These are phyloP conservation scores for Salvia hispanica DNA, from an alignment of 257 asterid species.

Conservation along the genomic window DNA sequence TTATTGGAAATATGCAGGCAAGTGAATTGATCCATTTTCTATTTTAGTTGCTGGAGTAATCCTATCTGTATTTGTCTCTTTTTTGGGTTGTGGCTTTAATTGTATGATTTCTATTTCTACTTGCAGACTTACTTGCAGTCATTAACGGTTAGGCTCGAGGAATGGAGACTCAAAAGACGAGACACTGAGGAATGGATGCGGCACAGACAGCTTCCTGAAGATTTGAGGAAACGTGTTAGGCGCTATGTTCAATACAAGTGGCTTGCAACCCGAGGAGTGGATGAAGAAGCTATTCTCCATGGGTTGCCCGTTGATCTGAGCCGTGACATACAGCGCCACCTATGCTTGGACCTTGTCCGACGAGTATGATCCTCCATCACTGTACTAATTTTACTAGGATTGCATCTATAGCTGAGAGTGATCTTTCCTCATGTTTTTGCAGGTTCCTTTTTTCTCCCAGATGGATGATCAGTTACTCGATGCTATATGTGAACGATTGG, in stretches of 20 bases:
- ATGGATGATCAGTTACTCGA: slow-evolving; percentile 95
- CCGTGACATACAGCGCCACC: slow-evolving; percentile 90
- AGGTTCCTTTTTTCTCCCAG: slow-evolving; percentile 94
- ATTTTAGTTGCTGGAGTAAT: too few relatives aligned
- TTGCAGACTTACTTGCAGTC: slow-evolving; percentile 90
- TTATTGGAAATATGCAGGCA: slow-evolving; percentile 98
- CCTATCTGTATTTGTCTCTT: too few relatives aligned
- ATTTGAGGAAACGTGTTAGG: slow-evolving; percentile 73
- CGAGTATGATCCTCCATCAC: slow-evolving; percentile 54
- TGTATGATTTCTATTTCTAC: slow-evolving; percentile 23
- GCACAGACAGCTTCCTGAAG: slow-evolving; percentile 91
- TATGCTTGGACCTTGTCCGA: slow-evolving; percentile 94
- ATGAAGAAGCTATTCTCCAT: slow-evolving; percentile 79
- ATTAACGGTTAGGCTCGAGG: slow-evolving; percentile 80
- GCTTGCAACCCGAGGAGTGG: slow-evolving; percentile 96
- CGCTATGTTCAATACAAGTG: slow-evolving; percentile 91
- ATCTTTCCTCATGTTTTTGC: slow-evolving; percentile 1
- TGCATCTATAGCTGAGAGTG: slow-evolving; percentile 1
- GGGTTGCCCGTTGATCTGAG: slow-evolving; percentile 94
- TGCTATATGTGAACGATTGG: slow-evolving; percentile 86
- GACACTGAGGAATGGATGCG: slow-evolving; percentile 90
- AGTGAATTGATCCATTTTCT: slow-evolving; percentile 8
- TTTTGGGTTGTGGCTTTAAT: too few relatives aligned
- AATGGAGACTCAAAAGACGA: slow-evolving; percentile 90
- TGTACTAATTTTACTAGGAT: background rate